These are phyloP conservation scores for Plectosphaerella plurivora DNA, from an alignment of 2,329 filamentous ascomycete species.

Conservation along the genomic window DNA sequence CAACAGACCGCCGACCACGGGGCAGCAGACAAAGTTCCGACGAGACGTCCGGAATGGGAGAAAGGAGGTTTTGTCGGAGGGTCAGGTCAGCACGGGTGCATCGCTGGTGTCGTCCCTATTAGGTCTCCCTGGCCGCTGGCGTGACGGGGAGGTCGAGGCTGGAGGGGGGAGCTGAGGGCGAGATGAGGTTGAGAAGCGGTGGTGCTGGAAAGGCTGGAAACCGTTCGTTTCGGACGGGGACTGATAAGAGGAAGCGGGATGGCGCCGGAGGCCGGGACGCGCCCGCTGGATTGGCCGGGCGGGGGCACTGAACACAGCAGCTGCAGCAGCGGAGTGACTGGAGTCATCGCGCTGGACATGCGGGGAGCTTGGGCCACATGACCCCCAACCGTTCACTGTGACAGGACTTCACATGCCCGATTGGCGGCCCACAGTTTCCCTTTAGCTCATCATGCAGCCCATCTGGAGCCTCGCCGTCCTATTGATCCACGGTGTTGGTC, in stretches of 20 bases:
- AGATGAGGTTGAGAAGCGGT: slow-evolving; percentile 1
- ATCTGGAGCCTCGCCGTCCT: no score
- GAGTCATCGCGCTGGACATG: slow-evolving; percentile 4
- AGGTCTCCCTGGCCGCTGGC: background rate
- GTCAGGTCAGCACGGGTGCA: background rate
- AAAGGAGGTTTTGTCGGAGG: background rate
- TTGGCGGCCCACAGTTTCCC: no score
- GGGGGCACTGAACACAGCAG: slow-evolving; percentile 6
- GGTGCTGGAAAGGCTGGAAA: slow-evolving; percentile 1
- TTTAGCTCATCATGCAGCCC: no score
- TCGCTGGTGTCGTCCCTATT: background rate
- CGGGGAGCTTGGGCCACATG: slow-evolving; percentile 19
- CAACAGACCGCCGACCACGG: slow-evolving; percentile 10
- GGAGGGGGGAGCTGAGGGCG: background rate
- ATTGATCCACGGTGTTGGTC: no score
- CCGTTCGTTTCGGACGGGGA: background rate
- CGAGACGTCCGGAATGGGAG: no score
- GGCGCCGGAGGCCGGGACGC: slow-evolving; percentile 4
- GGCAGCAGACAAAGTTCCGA: background rate
- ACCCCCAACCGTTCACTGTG: background rate
- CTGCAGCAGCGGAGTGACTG: background rate
- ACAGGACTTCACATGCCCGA: no score
- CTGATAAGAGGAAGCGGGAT: slow-evolving; percentile 7
- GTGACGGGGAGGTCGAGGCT: background rate
- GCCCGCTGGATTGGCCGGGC: slow-evolving; percentile 1